phyloP scores from a whole-genome alignment of 2,329 filamentous ascomycete genomes.

The Niveomyces coronatus region DNA sequence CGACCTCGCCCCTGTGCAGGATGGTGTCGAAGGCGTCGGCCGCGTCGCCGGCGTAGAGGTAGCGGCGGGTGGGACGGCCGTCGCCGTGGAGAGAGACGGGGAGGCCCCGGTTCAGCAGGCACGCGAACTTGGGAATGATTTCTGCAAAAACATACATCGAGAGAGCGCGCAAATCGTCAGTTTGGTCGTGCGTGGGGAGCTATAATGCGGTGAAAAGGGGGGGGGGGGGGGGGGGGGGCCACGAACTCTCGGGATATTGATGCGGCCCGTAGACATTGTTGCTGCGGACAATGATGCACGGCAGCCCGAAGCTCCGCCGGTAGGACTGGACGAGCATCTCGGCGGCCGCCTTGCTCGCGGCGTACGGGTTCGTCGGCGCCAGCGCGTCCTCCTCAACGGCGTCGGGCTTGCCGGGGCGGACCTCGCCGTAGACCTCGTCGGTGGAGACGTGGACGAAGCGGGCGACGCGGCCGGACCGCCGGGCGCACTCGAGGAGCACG shows the following conservation, averaged over 20 bases:
- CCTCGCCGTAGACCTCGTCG: constrained; percentile 78
- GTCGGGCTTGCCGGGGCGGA: constrained; percentile 60
- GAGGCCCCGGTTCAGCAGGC: constrained; percentile 54
- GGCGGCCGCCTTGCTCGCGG: constrained; percentile 69
- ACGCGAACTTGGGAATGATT: constrained; percentile 75
- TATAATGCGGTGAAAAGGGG: too few relatives aligned
- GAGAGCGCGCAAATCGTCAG: too few relatives aligned
- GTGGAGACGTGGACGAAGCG: constrained; percentile 76
- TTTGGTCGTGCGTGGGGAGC: too few relatives aligned
- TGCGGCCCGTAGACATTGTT: constrained; percentile 84
- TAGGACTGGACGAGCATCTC: constrained; percentile 87
- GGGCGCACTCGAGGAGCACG: constrained; percentile 66
- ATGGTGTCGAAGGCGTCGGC: constrained; percentile 78
- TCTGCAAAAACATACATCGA: too few relatives aligned
- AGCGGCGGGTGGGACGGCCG: constrained; percentile 62
- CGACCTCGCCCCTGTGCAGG: constrained; percentile 62
- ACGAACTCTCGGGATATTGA: constrained; percentile 72
- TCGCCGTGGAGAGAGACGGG: constrained; percentile 68
- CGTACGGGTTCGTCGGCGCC: constrained; percentile 72
- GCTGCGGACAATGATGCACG: constrained; percentile 67
- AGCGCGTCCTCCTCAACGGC: constrained; percentile 63
- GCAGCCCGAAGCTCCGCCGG: constrained; percentile 70
- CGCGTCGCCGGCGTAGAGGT: constrained; percentile 69
- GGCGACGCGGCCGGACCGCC: constrained; percentile 57
- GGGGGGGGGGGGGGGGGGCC: too few relatives aligned